A percentile compares a stretch with the other conserved stretches of the same genome.
Conservation (phyloP, 768 basidiomycete species). For the Holtermanniella nyarrowii region DNA sequence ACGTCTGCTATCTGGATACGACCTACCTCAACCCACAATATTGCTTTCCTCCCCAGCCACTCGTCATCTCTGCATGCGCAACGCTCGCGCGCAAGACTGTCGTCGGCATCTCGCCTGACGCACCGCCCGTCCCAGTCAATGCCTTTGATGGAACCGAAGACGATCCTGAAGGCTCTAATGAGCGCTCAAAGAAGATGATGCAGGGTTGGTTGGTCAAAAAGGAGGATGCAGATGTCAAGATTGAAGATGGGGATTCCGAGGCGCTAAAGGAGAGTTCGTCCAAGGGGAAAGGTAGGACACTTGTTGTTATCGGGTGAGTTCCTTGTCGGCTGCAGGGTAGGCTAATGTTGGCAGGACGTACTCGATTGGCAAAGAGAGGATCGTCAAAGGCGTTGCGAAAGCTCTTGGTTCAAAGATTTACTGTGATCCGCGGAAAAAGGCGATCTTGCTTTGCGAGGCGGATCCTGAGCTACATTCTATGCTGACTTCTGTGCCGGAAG, state of each 20-base stretch:
- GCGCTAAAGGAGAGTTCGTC: conserved; percentile 9
- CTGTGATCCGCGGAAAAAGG: conserved; percentile 73
- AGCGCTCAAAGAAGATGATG: conserved; percentile 32
- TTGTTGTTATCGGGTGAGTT: conserved; percentile 38
- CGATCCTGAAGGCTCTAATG: conserved; percentile 16
- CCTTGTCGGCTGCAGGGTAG: neutral
- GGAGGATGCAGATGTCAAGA: conserved; percentile 24
- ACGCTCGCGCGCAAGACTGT: conserved; percentile 59
- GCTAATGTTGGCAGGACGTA: conserved; percentile 54
- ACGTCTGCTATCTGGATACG: conserved; percentile 87
- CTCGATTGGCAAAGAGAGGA: conserved; percentile 92
- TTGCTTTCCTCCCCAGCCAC: conserved; percentile 88
- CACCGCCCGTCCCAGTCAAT: conserved; percentile 16
- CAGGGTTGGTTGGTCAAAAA: conserved; percentile 43
- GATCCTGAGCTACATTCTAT: conserved; percentile 72
- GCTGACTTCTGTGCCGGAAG: conserved; percentile 63
- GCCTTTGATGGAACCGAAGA: conserved; percentile 11
- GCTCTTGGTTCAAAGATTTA: conserved; percentile 74
- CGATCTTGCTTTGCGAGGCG: conserved; percentile 69
- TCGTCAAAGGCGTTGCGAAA: conserved; percentile 87
- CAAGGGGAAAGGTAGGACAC: conserved; percentile 28
- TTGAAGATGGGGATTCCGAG: conserved; percentile 12
- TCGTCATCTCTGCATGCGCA: conserved; percentile 86
- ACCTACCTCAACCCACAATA: conserved; percentile 93
- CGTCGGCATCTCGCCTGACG: conserved; percentile 21